Evolutionary conservation across 164 flowering plant genomes (phyloP).

Genomic region (Berberis thunbergii): DNA sequence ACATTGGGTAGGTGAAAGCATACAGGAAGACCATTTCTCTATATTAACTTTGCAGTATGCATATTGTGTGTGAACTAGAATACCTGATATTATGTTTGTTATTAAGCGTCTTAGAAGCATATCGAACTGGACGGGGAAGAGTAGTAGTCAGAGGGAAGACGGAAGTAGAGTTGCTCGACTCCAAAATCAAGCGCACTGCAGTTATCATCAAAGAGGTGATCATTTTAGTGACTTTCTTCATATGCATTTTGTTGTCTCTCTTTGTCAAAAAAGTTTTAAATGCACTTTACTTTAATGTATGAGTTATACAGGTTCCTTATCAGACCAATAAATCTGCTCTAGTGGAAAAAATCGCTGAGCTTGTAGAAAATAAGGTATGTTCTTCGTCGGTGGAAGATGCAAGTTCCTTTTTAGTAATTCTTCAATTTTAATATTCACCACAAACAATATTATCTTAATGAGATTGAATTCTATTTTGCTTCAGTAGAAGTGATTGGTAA

Average conservation of each 20-base stretch:
- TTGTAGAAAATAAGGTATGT: slow-evolving; percentile 80
- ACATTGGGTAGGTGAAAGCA: slow-evolving; percentile 50
- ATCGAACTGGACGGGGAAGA: slow-evolving; percentile 90
- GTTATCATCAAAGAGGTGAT: slow-evolving; percentile 77
- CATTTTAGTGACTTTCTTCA: not conserved
- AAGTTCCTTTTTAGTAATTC: no score
- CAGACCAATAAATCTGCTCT: slow-evolving; percentile 87
- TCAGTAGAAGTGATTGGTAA: no score
- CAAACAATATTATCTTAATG: no score
- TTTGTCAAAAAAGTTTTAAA: no score
- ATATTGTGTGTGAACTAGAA: no score
- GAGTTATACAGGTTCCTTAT: slow-evolving; percentile 67
- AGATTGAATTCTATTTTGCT: no score
- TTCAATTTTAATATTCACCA: not conserved
- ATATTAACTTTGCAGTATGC: no score
- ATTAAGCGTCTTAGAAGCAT: slow-evolving; percentile 74
- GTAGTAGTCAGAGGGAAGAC: slow-evolving; percentile 80
- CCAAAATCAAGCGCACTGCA: slow-evolving; percentile 65
- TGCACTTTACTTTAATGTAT: not conserved
- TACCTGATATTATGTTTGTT: no score
- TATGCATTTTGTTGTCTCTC: not conserved
- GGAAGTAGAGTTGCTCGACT: slow-evolving; percentile 71
- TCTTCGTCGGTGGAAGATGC: not conserved
- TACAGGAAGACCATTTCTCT: no score
- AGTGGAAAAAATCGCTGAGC: slow-evolving; percentile 93